Evolutionary conservation across 2,329 filamentous ascomycete species (phyloP).

Genomic region (Diaporthe caulivora): DNA sequence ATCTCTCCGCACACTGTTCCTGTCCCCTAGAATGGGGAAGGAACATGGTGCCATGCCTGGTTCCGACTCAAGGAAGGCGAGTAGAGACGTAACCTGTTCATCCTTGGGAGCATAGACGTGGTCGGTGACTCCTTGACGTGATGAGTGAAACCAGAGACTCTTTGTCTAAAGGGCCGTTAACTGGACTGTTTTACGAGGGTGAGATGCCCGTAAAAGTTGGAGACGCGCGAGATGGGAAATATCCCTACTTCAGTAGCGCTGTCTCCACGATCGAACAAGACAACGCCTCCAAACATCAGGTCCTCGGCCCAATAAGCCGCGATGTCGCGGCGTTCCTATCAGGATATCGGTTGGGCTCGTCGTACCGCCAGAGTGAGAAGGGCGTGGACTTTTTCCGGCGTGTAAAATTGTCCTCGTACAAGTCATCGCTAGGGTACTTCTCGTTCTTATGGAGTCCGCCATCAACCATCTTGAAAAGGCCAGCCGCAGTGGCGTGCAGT

Average conservation of each 20-base stretch:
- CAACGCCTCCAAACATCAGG: neutral
- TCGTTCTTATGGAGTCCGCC: neutral
- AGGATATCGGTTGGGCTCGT: neutral
- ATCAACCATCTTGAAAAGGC: neutral
- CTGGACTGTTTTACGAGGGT: too few species aligned
- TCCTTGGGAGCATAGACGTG: neutral
- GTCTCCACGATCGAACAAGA: neutral
- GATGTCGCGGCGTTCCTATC: constrained; percentile 1
- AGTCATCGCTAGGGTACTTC: neutral
- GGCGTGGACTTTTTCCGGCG: neutral
- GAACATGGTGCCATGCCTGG: neutral
- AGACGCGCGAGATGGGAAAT: too few species aligned
- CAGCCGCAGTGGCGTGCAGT: neutral
- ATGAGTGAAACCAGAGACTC: neutral
- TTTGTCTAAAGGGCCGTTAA: neutral
- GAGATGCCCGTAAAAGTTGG: too few species aligned
- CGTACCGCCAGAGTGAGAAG: neutral
- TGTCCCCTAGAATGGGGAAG: neutral
- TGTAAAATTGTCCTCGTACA: neutral
- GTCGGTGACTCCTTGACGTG: neutral
- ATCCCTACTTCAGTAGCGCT: neutral
- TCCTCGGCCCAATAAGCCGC: constrained; percentile 3
- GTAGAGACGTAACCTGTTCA: neutral
- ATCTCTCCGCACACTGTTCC: neutral
- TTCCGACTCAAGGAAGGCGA: neutral